Base-by-base conservation (phyloP, 345 rosid species). In the Salix viminalis region DNA sequence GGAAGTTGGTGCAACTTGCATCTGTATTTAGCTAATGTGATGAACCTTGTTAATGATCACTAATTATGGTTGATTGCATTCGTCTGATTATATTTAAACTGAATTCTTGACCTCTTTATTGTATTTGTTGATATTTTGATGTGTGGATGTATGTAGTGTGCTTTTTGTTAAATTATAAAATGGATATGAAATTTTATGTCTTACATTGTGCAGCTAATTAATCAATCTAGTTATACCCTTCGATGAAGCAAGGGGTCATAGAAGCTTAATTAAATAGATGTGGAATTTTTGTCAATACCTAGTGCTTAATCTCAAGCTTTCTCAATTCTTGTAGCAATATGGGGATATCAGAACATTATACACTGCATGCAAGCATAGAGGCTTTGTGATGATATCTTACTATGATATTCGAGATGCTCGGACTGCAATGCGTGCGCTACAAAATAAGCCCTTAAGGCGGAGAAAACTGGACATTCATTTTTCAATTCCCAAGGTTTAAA, bases 351-450 rank as follows among this genome's bases (percentile, higher is more conserved):
- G 97, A 86, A 92, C 91, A 58, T 84, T 94, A 77, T 94, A 94
- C 73, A 92, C 97, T 73, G 94, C 98, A 69, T 94, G 97, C 87
- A 94, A 94, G 84, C 97, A 94, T 85, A 87, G 98, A 71, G 98
- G 98, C 16, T 94, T 94, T 81, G 97, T 94, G 76, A 94, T 94
- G 97, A 91, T 94, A 85, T 91, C 97, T 34, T 94, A 94, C 79
- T 94, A 92, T 78, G 97, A 94, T 75, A 94, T 94, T 65, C 88
- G 98, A 70, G 92, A 89, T 82, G 97, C 97, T 58, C 97, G 97
- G 77, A 88, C 90, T 26, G 98, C 98, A 58, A 94, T 94, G 97
- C 90, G 94, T 76, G 92, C 95, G 3, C 84, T 94, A 69, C 97
- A 94, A 83, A 91, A 91, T 81, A 94, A 90, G 75, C 95, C 97